Percentiles rank a stretch among this genome's conserved stretches.
Conservation (phyloP, 148 eudicot species). For the Diospyros kaki region DNA sequence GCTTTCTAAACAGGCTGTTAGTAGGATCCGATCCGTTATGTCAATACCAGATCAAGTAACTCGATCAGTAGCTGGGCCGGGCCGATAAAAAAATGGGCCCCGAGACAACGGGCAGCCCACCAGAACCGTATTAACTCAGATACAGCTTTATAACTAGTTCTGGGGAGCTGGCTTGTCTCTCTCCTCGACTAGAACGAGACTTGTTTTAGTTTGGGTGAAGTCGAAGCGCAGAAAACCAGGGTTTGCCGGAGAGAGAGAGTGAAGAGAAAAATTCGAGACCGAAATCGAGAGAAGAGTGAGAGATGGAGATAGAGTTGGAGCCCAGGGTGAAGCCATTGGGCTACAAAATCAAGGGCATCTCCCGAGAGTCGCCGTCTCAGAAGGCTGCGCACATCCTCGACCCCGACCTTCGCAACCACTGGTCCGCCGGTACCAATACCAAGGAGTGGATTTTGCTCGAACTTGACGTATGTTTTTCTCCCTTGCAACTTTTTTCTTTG, state of each 20-base stretch:
- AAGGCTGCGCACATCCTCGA: conserved; percentile 61
- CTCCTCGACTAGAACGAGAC: too few relatives aligned
- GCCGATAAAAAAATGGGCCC: too few relatives aligned
- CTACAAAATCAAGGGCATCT: conserved; percentile 67
- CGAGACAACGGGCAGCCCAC: too few relatives aligned
- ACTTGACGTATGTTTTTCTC: conserved; percentile 39
- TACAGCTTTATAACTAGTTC: too few relatives aligned
- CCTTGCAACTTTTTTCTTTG: background rate
- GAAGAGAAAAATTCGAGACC: background rate
- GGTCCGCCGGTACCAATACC: conserved; percentile 81
- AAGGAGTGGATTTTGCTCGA: conserved; percentile 88
- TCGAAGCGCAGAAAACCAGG: too few relatives aligned
- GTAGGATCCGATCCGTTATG: too few relatives aligned
- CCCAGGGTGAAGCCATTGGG: conserved; percentile 54
- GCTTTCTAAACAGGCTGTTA: too few relatives aligned
- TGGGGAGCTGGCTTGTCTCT: too few relatives aligned
- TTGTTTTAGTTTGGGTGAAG: too few relatives aligned
- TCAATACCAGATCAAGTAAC: too few relatives aligned
- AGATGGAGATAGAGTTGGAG: conserved; percentile 60
- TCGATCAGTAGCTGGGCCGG: too few relatives aligned
- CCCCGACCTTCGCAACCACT: conserved; percentile 70
- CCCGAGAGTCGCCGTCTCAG: conserved; percentile 69
- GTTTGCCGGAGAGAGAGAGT: conserved; percentile 9
- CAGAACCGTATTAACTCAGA: too few relatives aligned
- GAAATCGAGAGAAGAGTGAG: background rate